Conservation (phyloP, 768 basidiomycete genomes). For the Boletus edulis region DNA sequence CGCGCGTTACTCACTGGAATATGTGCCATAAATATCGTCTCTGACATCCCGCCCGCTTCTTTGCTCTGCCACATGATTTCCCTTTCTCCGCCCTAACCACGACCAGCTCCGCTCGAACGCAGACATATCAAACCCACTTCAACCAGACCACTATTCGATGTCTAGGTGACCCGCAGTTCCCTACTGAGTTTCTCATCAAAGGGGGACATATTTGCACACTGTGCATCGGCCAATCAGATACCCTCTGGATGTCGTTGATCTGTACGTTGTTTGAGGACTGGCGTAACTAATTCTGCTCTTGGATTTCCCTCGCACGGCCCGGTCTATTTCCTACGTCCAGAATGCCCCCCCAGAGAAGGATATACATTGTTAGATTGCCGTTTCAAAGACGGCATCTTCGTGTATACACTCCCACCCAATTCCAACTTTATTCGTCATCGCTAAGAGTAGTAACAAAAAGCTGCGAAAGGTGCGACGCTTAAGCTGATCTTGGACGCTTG, state of each 20-base stretch:
- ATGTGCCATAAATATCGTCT: constrained; percentile 27
- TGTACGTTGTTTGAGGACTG: background rate
- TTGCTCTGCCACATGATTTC: constrained; percentile 24
- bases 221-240: too few relatives aligned
- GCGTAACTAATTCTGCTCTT: background rate
- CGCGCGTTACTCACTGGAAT: background rate
- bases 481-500: background rate
- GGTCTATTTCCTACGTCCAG: background rate
- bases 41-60: constrained; percentile 14
- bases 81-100: constrained; percentile 35
- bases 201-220: background rate
- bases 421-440: background rate
- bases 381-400: background rate
- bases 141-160: background rate
- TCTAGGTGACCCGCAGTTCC: background rate
- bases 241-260: background rate
- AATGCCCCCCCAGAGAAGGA: background rate
- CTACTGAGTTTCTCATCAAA: background rate
- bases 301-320: constrained; percentile 4
- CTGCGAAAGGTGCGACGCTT: background rate
- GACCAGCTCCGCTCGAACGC: constrained; percentile 35
- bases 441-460: background rate
- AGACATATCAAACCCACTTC: too few relatives aligned
- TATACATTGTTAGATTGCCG: background rate
- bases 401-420: background rate